Evolutionary conservation across 2,329 filamentous ascomycete genomes (phyloP).

Genomic region (Graphilbum ipis-grandicollis): DNA sequence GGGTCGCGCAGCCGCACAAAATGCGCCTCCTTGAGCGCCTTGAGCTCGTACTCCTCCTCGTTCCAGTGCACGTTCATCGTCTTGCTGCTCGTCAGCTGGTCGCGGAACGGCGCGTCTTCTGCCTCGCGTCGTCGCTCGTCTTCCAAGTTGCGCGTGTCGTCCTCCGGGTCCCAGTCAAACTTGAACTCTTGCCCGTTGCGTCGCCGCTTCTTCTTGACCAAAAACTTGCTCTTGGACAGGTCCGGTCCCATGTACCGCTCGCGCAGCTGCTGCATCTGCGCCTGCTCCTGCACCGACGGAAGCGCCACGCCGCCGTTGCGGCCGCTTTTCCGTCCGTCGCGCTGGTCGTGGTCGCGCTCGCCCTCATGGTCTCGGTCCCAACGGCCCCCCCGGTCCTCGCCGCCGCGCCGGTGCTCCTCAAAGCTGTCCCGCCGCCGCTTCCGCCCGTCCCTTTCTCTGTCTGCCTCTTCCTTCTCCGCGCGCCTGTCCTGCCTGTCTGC

Average conservation of each 20-base stretch:
- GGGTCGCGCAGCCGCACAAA: conserved; percentile 43
- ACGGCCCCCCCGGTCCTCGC: conserved; percentile 1
- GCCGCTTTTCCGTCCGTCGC: conserved; percentile 6
- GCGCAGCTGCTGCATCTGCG: conserved; percentile 57
- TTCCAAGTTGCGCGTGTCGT: conserved; percentile 54
- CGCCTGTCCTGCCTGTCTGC: conserved; percentile 6
- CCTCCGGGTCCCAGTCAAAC: conserved; percentile 91
- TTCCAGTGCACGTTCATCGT: conserved; percentile 5
- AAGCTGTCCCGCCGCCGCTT: conserved; percentile 14
- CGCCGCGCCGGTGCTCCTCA: conserved; percentile 18
- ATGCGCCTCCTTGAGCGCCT: conserved; percentile 7
- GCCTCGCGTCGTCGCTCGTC: conserved; percentile 45
- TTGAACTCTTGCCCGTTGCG: conserved; percentile 95
- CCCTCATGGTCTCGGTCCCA: no score
- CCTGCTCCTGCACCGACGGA: conserved; percentile 32
- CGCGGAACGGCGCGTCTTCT: conserved; percentile 31
- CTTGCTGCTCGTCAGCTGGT: conserved; percentile 6
- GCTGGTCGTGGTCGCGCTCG: conserved; percentile 11
- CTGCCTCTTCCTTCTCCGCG: conserved; percentile 2
- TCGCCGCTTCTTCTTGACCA: conserved; percentile 87
- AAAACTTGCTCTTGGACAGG: conserved; percentile 68
- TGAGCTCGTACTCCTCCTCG: conserved; percentile 8
- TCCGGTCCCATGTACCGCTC: conserved; percentile 86
- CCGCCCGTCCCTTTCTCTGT: conserved; percentile 8
- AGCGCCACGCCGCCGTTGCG: conserved; percentile 9